A percentile compares a stretch with the other conserved stretches of the same genome.
Conservation (phyloP, 139 green algal genomes). For the Chlamydomonas eustigma region DNA sequence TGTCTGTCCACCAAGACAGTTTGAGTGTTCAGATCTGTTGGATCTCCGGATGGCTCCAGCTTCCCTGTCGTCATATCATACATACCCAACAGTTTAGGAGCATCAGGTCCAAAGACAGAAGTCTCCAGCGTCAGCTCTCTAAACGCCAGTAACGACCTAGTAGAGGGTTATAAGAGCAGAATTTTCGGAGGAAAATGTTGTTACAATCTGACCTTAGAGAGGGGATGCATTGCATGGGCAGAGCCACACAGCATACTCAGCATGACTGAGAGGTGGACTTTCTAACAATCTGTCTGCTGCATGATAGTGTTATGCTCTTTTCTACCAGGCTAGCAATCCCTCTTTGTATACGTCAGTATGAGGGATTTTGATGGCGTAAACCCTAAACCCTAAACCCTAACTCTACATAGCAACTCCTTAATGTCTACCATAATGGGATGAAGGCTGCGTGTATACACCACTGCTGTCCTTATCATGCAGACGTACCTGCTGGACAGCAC, state of each 20-base stretch:
- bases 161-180: neutral
- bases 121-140: conserved; percentile 6
- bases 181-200: too few relatives aligned
- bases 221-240: too few relatives aligned
- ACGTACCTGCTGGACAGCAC: conserved; percentile 9
- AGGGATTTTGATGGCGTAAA: neutral
- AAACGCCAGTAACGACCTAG: conserved; percentile 4
- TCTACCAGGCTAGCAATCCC: neutral
- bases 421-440: too few relatives aligned
- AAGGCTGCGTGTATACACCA: too few relatives aligned
- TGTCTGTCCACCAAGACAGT: neutral
- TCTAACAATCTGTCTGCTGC: neutral
- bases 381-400: neutral
- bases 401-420: neutral
- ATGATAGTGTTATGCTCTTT: neutral
- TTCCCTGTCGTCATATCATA: neutral
- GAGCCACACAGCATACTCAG: too few relatives aligned
- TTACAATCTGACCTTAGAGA: too few relatives aligned
- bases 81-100: neutral
- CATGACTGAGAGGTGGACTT: too few relatives aligned
- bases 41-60: conserved; percentile 13
- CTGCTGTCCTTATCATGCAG: too few relatives aligned
- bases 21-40: neutral
- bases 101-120: neutral
- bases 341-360: neutral